Base-by-base conservation (phyloP, 257 asterid species). In the Lavandula angustifolia region DNA sequence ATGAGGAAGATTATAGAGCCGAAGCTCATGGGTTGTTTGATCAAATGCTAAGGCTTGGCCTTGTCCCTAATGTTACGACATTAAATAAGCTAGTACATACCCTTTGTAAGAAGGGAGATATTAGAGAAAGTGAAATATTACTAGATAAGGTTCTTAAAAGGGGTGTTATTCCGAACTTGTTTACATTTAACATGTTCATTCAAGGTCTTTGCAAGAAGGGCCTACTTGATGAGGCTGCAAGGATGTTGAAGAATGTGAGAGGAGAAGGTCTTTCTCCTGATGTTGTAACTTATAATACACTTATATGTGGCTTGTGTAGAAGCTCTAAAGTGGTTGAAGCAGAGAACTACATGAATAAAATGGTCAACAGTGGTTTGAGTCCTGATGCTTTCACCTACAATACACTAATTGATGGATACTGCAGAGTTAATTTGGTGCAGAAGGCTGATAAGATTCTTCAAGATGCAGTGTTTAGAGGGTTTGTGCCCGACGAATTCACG, bases 351-450 rank as follows among this genome's bases (percentile, higher is more conserved):
- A 69, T 92, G 88, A 82, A 76, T 73, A 78, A 81, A 72, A 89
- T 92, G 97, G 86, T 89, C 42, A 90, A 85, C 61, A 62, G 76
- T 22, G 96, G 99, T 46, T 65, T 85, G 27, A 70, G 77, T 58
- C 97, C 95, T 1, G 95, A 89, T 81, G 76, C 78, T 58, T 82
- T 87, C 81, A 85, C 99, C 56, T 89, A 87, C 78, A 89, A 92
- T 68, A 80, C 94, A 4, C 79, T 92, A 63, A 81, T 92, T 48
- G 79, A 86, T 53, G 95, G 96, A 62, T 92, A 82, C 68, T 89
- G 97, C 75, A 92, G 85, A 70, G 70, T 74, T 66, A 82, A 84
- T 61, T 73, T 83, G 92, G 79, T 89, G 43, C 76, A 64, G 44
- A 84, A 76, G 58, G 97, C 96, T 0, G 84, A 92, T 33, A 70